A percentile compares a stretch with the other conserved stretches of the same genome.
Evolutionary conservation across 441 rosid species (phyloP).

Genomic region (Croton setiger): DNA sequence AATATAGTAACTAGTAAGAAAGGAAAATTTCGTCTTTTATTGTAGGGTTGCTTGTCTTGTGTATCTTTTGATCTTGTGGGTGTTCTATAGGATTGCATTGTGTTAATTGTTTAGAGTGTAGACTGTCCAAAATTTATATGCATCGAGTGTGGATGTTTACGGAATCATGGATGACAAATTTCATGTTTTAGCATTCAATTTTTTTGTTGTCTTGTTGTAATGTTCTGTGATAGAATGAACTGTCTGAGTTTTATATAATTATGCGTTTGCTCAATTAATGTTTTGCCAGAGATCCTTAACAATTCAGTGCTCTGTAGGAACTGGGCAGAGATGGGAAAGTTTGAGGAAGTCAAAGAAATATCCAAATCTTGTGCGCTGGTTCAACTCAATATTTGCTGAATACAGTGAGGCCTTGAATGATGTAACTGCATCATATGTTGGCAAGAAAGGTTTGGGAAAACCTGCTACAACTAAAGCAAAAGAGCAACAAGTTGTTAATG

Average conservation of each 20-base stretch:
- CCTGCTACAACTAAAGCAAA: slow-evolving; percentile 38
- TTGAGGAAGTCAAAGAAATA: slow-evolving; percentile 87
- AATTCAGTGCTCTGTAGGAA: slow-evolving; percentile 38
- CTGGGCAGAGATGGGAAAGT: slow-evolving; percentile 89
- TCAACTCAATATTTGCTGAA: slow-evolving; percentile 60
- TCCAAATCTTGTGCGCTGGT: slow-evolving; percentile 74
- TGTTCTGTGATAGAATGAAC: not conserved
- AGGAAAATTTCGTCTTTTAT: too few relatives aligned
- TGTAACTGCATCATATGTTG: slow-evolving; percentile 44
- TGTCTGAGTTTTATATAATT: not conserved
- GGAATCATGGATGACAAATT: not conserved
- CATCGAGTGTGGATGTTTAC: not conserved
- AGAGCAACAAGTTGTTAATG: slow-evolving; percentile 40
- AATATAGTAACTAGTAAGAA: not conserved
- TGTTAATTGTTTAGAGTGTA: not conserved
- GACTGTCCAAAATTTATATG: not conserved
- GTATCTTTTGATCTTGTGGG: not conserved
- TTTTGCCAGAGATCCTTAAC: slow-evolving; percentile 2
- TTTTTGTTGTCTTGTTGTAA: too few relatives aligned
- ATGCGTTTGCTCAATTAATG: not conserved
- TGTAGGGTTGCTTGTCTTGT: not conserved
- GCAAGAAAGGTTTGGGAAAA: slow-evolving; percentile 57
- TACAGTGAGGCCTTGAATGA: slow-evolving; percentile 50
- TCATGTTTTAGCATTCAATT: not conserved
- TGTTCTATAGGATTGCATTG: not conserved